Evolutionary conservation across 148 eudicot species (phyloP).

Genomic region (Talinum fruticosum): DNA sequence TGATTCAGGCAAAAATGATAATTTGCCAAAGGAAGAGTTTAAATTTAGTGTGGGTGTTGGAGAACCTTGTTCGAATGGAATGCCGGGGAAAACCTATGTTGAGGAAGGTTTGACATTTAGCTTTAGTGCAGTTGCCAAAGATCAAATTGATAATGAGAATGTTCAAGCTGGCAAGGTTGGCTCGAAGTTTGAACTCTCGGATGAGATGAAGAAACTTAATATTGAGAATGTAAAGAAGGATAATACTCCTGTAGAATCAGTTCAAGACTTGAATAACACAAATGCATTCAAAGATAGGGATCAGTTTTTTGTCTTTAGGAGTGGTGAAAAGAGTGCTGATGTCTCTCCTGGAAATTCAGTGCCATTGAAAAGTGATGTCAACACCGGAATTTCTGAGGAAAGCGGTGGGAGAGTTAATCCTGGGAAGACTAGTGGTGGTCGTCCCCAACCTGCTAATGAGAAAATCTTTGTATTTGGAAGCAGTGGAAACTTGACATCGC

Average conservation of each 20-base stretch:
- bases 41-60: conserved; percentile 19
- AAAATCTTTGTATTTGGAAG: conserved; percentile 37
- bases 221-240: conserved; percentile 36
- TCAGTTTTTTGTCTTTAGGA: conserved; percentile 41
- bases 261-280: conserved; percentile 13
- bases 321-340: conserved; percentile 24
- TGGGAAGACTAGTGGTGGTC: conserved; percentile 31
- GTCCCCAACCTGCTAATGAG: conserved; percentile 17
- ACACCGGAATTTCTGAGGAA: conserved; percentile 19
- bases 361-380: conserved; percentile 20
- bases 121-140: conserved; percentile 18
- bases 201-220: conserved; percentile 52
- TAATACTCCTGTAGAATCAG: conserved; percentile 16
- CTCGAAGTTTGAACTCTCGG: conserved; percentile 37
- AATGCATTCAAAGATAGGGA: conserved; percentile 11
- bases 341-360: conserved; percentile 22
- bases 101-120: conserved; percentile 6
- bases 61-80: conserved; percentile 12
- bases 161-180: conserved; percentile 13
- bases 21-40: conserved; percentile 11
- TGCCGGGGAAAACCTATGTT: not conserved
- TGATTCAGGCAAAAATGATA: conserved; percentile 5
- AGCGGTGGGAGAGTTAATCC: conserved; percentile 14
- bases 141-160: conserved; percentile 5
- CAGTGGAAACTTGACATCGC: conserved; percentile 8